phyloP scores from a whole-genome alignment of 202 grass and related monocot genomes.

The Miscanthus sacchariflorus region DNA sequence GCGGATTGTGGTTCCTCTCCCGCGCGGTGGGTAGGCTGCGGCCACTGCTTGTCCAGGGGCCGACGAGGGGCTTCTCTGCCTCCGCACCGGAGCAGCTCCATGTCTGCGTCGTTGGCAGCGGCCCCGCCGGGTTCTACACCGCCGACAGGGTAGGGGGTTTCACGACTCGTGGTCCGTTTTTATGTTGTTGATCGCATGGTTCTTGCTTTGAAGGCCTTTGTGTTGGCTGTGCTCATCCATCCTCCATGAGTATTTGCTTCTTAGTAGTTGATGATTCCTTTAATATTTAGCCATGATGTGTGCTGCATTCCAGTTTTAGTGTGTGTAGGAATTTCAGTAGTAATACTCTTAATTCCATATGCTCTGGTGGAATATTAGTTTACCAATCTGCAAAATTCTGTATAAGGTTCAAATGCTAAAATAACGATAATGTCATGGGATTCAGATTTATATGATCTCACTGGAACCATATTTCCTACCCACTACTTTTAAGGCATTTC shows the following conservation, averaged over 20 bases:
- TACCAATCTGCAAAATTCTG: neutral
- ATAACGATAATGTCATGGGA: too few relatives aligned
- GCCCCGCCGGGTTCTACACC: conserved; percentile 95
- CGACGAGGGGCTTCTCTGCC: conserved; percentile 57
- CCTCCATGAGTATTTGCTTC: neutral
- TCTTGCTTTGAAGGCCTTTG: neutral
- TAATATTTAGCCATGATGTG: neutral
- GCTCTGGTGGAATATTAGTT: neutral
- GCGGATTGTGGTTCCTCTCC: conserved; percentile 35
- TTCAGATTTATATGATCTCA: too few relatives aligned
- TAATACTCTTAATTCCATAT: neutral
- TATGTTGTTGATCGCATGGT: neutral
- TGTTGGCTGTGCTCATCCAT: neutral
- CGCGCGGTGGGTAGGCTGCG: conserved; percentile 37
- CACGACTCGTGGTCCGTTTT: neutral
- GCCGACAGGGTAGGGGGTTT: conserved; percentile 64
- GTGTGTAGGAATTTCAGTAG: neutral
- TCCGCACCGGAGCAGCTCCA: conserved; percentile 57
- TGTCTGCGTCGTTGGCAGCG: conserved; percentile 85
- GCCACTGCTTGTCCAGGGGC: conserved; percentile 31
- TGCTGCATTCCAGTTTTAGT: neutral
- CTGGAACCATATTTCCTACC: neutral
- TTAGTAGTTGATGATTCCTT: neutral
- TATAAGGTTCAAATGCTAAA: neutral
- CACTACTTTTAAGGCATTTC: neutral